Conservation (phyloP, 768 basidiomycete species). For the Russula brevipes region DNA sequence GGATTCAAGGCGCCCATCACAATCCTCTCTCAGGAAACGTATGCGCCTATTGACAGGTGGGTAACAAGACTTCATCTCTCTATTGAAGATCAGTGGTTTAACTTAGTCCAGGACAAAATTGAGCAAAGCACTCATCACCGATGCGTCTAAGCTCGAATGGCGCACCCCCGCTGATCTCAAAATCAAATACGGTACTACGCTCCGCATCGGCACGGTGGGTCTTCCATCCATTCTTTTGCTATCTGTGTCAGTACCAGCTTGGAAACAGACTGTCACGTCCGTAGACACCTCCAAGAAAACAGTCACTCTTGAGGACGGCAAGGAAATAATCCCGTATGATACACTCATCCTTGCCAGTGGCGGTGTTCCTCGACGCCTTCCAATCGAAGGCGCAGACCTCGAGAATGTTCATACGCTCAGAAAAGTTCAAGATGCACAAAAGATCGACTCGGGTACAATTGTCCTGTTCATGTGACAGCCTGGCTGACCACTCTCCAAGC, state of each 20-base stretch:
- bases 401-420: constrained; percentile 76
- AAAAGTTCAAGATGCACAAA: constrained; percentile 62
- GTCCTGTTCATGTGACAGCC: no score
- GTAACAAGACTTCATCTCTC: neutral
- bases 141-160: constrained; percentile 73
- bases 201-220: constrained; percentile 56
- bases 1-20: constrained; percentile 75
- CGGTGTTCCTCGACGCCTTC: constrained; percentile 64
- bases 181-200: constrained; percentile 63
- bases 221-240: constrained; percentile 9
- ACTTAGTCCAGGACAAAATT: constrained; percentile 63
- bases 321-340: constrained; percentile 62
- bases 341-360: constrained; percentile 78
- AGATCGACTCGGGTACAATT: constrained; percentile 57
- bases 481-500: constrained; percentile 33
- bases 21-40: constrained; percentile 69
- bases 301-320: constrained; percentile 56
- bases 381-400: constrained; percentile 67
- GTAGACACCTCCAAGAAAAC: constrained; percentile 59
- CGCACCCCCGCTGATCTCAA: constrained; percentile 67
- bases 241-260: constrained; percentile 4
- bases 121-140: constrained; percentile 78
- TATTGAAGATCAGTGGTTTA: neutral
- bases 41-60: constrained; percentile 82
- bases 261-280: constrained; percentile 57